Evolutionary conservation across 345 rosid species (phyloP).

Genomic region (Limnanthes douglasii): DNA sequence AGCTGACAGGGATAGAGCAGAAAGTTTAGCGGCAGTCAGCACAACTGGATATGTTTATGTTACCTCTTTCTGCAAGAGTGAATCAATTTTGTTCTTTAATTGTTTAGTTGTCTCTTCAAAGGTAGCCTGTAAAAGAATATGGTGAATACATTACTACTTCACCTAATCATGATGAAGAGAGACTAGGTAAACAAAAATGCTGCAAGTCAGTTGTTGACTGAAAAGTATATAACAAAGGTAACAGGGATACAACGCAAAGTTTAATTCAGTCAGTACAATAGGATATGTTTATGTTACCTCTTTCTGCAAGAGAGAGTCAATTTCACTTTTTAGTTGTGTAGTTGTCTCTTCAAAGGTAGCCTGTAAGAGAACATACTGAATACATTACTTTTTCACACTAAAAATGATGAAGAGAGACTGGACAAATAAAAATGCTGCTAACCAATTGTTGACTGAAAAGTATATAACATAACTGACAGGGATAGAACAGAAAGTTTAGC

Average conservation of each 20-base stretch:
- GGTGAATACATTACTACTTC: conserved; percentile 6
- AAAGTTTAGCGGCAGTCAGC: background rate
- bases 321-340: conserved; percentile 5
- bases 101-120: conserved; percentile 33
- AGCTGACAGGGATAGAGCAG: background rate
- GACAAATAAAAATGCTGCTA: background rate
- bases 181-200: background rate
- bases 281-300: conserved; percentile 13
- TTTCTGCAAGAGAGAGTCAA: conserved; percentile 6
- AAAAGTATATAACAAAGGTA: no score
- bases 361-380: conserved; percentile 7
- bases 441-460: background rate
- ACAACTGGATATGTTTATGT: no score
- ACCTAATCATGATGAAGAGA: conserved; percentile 1
- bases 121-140: conserved; percentile 24
- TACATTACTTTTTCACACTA: background rate
- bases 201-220: no score
- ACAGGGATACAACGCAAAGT: no score
- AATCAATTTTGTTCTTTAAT: conserved; percentile 27
- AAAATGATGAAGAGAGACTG: background rate
- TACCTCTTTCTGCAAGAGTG: conserved; percentile 36
- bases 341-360: conserved; percentile 13
- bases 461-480: background rate
- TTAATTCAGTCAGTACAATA: no score
- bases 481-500: background rate